A percentile compares a stretch with the other conserved stretches of the same genome.
Conservation (phyloP, 2,329 filamentous ascomycete genomes). For the Diaporthe sp. region DNA sequence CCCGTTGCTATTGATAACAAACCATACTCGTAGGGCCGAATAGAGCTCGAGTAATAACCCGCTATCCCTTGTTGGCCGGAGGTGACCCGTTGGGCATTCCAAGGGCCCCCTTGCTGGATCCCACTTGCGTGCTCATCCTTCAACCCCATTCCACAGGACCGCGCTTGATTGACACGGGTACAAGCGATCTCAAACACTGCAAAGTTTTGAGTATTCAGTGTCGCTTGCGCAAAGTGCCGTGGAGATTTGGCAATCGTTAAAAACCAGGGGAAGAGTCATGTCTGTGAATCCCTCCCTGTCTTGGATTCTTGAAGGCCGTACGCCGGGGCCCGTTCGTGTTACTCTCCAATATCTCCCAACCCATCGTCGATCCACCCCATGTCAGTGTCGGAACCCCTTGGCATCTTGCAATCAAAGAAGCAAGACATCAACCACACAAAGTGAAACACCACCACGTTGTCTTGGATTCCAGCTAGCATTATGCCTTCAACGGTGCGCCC, state of each 20-base stretch:
- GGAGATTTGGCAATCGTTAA: neutral
- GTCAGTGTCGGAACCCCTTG: neutral
- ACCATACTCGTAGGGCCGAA: neutral
- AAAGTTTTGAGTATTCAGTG: no score
- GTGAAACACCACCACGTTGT: constrained; percentile 17
- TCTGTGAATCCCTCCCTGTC: neutral
- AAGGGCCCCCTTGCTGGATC: neutral
- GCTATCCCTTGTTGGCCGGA: neutral
- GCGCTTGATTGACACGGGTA: neutral
- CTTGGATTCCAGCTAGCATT: neutral
- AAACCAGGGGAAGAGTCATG: constrained; percentile 6
- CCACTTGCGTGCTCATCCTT: neutral
- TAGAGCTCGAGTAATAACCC: no score
- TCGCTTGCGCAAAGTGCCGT: neutral
- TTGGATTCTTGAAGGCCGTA: neutral
- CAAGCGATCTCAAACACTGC: neutral
- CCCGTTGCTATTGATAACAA: neutral
- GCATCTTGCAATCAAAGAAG: neutral
- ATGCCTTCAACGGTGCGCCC: neutral
- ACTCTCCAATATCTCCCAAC: neutral
- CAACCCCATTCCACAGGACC: neutral
- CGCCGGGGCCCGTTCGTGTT: neutral
- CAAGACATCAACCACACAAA: constrained; percentile 5
- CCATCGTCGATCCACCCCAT: neutral
- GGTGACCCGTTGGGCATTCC: constrained; percentile 14